Base-by-base conservation (phyloP, 169 alveolate genomes). In the Plasmodium yoelii region DNA sequence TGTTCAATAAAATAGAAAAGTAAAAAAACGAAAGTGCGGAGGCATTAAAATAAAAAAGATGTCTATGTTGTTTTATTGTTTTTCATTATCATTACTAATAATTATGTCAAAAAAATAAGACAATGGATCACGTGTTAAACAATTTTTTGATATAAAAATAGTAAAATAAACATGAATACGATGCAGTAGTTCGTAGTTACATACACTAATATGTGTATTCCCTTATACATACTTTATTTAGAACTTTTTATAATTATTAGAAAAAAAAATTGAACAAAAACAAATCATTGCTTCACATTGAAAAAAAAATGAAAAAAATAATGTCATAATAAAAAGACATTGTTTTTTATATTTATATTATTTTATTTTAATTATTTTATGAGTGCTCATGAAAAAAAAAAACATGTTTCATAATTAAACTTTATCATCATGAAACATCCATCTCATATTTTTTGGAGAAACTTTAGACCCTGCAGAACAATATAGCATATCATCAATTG, bases 391-490 rank as follows among this genome's bases (percentile, higher is more conserved):
- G 13, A 6, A 51, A 15, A 15, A 51, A 49, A 51, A 51, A 51
- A 5, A 47, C 56, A 47, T 47, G n/a, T 51, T 15, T 15, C 19
- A 51, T 51, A 12, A 51, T 51, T 51, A 13, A 51, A 51, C 92
- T 47, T 56, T 73, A 84, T 88, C 93, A 55, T 92, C 94, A 61
- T 92, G 94, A 82, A 92, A 92, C 68, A 67, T 42, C 94, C 94
- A 92, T 13, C 73, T 87, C 90, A 87, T 87, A 8, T 70, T 65
- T 64, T 92, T 92, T 1, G 95, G 95, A 47, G 92, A 70, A 49
- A 65, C 61, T 57, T 46, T 39, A 0, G 74, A 65, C 51, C 93
- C 86, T n/a, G 90, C 47, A 24, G 82, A 75, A 73, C 93, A 88
- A 82, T 92, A 92, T 28, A 71, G 53, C 39, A 56, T 59, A 65